Evolutionary conservation across 306 rosid genomes (phyloP).

Genomic region (Vigna mungo): DNA sequence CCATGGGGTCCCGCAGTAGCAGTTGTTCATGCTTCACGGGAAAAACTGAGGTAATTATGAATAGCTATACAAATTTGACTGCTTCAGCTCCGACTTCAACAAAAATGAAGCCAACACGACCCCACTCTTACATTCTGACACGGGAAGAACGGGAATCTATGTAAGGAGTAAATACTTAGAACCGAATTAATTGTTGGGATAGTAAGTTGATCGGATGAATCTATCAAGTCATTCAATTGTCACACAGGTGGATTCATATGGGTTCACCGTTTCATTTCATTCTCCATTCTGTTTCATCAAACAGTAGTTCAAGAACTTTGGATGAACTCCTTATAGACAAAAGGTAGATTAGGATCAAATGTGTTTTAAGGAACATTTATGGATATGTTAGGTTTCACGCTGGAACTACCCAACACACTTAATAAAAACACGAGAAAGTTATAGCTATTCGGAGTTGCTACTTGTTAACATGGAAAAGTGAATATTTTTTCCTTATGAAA

Average conservation of each 20-base stretch:
- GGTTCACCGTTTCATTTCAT: background rate
- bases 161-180: background rate
- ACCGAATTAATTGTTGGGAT: background rate
- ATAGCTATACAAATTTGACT: background rate
- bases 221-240: background rate
- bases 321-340: background rate
- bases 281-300: background rate
- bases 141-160: background rate
- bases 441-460: background rate
- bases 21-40: background rate
- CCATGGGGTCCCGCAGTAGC: slow-evolving; percentile 6
- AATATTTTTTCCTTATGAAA: background rate
- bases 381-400: background rate
- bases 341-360: background rate
- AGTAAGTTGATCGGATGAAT: background rate
- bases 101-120: too few species aligned
- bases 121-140: slow-evolving; percentile 7
- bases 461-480: background rate
- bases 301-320: background rate
- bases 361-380: background rate
- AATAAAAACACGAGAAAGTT: background rate
- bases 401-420: background rate
- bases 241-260: background rate
- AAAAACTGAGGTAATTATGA: background rate
- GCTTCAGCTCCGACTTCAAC: background rate